phyloP scores from a whole-genome alignment of 75 land plant species.

The Selaginella tamariscina region DNA sequence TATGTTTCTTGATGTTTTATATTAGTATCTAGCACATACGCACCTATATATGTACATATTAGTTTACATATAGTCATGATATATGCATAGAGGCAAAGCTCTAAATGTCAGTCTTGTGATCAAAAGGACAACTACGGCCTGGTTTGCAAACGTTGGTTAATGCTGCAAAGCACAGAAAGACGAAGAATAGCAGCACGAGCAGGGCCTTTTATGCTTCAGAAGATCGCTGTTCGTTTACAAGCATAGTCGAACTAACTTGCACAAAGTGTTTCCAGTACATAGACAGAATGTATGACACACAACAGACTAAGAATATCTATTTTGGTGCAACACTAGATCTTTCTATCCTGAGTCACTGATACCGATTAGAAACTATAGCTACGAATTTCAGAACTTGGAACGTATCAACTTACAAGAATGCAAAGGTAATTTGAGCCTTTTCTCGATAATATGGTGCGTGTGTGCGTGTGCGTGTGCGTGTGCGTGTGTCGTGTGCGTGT shows the following conservation, averaged over 20 bases:
- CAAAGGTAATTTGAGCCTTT: conserved; percentile 35
- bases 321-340: no score
- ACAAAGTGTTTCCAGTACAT: conserved; percentile 43
- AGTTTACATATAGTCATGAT: no score
- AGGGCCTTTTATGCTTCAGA: conserved; percentile 59
- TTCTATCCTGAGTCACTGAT: conserved; percentile 68
- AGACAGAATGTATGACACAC: no score
- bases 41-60: no score
- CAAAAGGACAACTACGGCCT: conserved; percentile 63
- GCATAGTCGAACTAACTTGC: conserved; percentile 50
- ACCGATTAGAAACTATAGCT: conserved; percentile 47
- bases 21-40: no score
- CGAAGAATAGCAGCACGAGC: conserved; percentile 53
- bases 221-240: conserved; percentile 51
- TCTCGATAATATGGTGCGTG: neutral
- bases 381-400: conserved; percentile 31
- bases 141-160: conserved; percentile 84
- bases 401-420: conserved; percentile 45
- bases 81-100: no score
- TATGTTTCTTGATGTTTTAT: no score
- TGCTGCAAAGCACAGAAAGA: conserved; percentile 62
- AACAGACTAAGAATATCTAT: no score
- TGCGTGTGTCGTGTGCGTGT: neutral
- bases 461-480: neutral
- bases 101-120: conserved; percentile 28